Base-by-base conservation (phyloP, 352 stramenopile genomes). In the Plasmopara viticola region DNA sequence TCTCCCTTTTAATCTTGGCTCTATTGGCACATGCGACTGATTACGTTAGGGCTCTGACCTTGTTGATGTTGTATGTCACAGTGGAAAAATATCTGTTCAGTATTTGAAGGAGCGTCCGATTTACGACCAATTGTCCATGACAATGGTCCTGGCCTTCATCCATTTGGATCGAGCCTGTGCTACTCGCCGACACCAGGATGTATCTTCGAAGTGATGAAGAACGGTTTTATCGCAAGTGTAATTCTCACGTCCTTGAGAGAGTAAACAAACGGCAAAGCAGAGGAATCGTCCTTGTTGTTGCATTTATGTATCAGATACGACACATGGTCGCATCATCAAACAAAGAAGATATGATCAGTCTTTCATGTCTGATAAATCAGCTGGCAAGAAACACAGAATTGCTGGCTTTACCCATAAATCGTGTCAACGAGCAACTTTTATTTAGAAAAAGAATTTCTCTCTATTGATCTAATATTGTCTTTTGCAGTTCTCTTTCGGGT, bases 141-240 rank as follows among this genome's bases (percentile, higher is more conserved):
- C 51, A 88, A 83, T 18, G 83, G 83, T 14, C 58, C 90, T 13
- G 74, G 77, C 0, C 56, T 89, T 13, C 80, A 94, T 40, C 83
- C 83, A 8, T 94, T 94, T 43, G 78, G 78, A 10, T 86, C 83
- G 15, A 90, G 64, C 28, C 59, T 87, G 41, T 94, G 79, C 56
- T 94, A 94, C 60, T 75, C 72, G 10, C 80, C 74, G 31, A 68
- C 72, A 5, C 65, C 74, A 55, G 83, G 81, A 0, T 94, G 83
- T 55, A 78, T 84, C 30, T 88, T 94, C 18, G 83, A 94, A 58
- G 77, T 92, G 41, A 78, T 92, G 64, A 87, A 86, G 63, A 92
- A 84, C 35, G 82, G 73, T 17, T 77, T 69, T 45, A 72, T 92
- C 35, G 82, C 78, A 9, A 92, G 77, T 53, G 72, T 92, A 20